Percentiles rank a stretch among this genome's conserved stretches.
These are phyloP conservation scores for Tricholoma furcatifolium DNA, from an alignment of 768 basidiomycete species.

Conservation along the genomic window DNA sequence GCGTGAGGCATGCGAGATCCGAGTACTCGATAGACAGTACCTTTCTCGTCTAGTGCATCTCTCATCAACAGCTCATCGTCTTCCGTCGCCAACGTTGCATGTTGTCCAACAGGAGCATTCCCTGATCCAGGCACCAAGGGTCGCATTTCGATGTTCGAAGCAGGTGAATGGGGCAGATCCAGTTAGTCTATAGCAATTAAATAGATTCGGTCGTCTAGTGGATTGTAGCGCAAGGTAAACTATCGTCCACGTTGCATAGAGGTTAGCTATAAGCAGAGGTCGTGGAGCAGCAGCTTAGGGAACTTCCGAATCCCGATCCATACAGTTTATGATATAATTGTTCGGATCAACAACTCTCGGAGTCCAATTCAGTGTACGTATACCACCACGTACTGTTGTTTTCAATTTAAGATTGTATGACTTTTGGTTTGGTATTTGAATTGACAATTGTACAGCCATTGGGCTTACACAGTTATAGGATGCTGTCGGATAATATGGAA, in stretches of 20 bases:
- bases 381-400: too few species aligned
- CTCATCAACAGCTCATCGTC: constrained; percentile 3
- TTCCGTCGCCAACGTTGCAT: not conserved
- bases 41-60: constrained; percentile 7
- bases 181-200: not conserved
- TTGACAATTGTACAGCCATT: too few species aligned
- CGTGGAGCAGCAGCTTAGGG: not conserved
- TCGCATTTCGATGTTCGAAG: constrained; percentile 8
- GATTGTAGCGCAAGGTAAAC: not conserved
- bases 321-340: too few species aligned
- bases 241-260: constrained; percentile 10
- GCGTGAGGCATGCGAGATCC: not conserved
- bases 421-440: too few species aligned
- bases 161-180: not conserved
- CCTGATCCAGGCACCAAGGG: not conserved
- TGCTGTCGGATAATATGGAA: too few species aligned
- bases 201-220: not conserved
- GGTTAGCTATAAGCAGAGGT: too few species aligned
- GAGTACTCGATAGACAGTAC: constrained; percentile 6
- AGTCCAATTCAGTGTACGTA: too few species aligned
- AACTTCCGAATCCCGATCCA: not conserved
- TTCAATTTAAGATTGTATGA: too few species aligned
- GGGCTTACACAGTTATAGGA: too few species aligned
- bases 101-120: not conserved
- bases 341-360: too few species aligned